Conservation (phyloP, 2,329 filamentous ascomycete species). For the Fusarium sp. region DNA sequence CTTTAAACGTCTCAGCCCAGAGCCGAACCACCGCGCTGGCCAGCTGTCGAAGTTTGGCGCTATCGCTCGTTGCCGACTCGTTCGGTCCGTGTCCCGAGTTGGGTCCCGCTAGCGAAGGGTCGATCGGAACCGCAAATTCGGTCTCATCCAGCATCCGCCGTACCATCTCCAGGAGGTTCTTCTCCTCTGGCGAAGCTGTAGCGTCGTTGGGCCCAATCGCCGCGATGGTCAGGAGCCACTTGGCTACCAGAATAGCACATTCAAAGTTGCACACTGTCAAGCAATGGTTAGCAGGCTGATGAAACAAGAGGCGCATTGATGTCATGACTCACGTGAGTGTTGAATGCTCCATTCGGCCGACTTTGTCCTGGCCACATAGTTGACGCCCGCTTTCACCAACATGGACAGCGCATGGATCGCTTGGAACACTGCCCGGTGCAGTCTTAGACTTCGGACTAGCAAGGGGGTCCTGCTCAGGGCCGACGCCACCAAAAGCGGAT, state of each 20-base stretch:
- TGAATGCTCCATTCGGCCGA: slow-evolving; percentile 73
- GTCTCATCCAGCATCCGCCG: slow-evolving; percentile 71
- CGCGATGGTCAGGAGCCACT: slow-evolving; percentile 69
- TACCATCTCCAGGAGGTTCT: slow-evolving; percentile 66
- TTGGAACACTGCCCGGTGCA: slow-evolving; percentile 74
- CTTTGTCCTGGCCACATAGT: slow-evolving; percentile 71
- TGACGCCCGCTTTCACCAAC: slow-evolving; percentile 72
- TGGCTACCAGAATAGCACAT: slow-evolving; percentile 70
- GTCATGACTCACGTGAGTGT: slow-evolving; percentile 63
- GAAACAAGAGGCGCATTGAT: background rate
- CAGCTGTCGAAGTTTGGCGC: slow-evolving; percentile 65
- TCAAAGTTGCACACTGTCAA: slow-evolving; percentile 68
- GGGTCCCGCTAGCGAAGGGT: slow-evolving; percentile 63
- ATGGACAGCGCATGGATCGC: slow-evolving; percentile 76
- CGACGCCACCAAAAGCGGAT: slow-evolving; percentile 70
- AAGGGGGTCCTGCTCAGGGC: slow-evolving; percentile 70
- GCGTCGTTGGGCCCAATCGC: slow-evolving; percentile 63
- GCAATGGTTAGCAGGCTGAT: slow-evolving; percentile 26
- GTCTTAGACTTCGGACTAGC: slow-evolving; percentile 68
- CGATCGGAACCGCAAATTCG: slow-evolving; percentile 70
- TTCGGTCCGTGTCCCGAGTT: slow-evolving; percentile 52
- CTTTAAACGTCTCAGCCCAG: slow-evolving; percentile 73
- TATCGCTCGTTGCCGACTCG: slow-evolving; percentile 61
- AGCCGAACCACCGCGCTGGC: slow-evolving; percentile 69
- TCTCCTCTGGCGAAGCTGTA: slow-evolving; percentile 64